Percentiles rank a stretch among this genome's conserved stretches.
These are phyloP conservation scores for Salvia hispanica DNA, from an alignment of 257 asterid genomes.

Conservation along the genomic window DNA sequence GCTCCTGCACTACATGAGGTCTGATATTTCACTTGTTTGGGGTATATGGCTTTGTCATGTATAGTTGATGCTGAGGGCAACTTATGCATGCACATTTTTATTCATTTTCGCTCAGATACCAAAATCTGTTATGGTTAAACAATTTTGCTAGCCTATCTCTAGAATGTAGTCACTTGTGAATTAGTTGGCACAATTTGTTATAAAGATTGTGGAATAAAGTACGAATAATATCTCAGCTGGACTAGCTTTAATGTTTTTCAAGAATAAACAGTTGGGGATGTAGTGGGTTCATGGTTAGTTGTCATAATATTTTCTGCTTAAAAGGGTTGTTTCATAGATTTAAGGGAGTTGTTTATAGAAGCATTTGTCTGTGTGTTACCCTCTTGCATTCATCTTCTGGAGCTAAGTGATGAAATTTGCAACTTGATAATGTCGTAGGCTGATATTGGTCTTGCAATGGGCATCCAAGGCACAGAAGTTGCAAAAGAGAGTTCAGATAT, in stretches of 20 bases:
- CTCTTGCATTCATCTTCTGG: conserved; percentile 12
- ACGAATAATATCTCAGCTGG: conserved; percentile 3
- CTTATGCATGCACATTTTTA: not conserved
- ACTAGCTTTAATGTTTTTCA: not conserved
- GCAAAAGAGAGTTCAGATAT: conserved; percentile 99
- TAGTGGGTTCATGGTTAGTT: conserved; percentile 9
- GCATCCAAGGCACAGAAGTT: conserved; percentile 96
- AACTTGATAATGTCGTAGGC: conserved; percentile 52
- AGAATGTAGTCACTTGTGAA: conserved; percentile 7
- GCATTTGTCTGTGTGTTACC: not conserved
- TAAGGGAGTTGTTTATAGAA: conserved; percentile 11
- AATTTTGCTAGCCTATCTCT: not conserved
- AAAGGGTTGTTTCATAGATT: not conserved
- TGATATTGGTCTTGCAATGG: conserved; percentile 99
- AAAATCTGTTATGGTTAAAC: not conserved
- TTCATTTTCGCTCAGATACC: conserved; percentile 11
- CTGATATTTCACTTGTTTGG: conserved; percentile 30
- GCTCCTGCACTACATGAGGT: conserved; percentile 99
- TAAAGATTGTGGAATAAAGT: not conserved
- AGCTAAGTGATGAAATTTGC: conserved; percentile 15
- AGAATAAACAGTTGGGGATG: not conserved
- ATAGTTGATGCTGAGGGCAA: conserved; percentile 8
- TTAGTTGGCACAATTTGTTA: not conserved
- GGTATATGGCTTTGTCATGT: conserved; percentile 8
- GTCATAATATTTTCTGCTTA: not conserved